Evolutionary conservation across 495 filamentous ascomycete genomes (phyloP).

Genomic region (Patellaria atrata): DNA sequence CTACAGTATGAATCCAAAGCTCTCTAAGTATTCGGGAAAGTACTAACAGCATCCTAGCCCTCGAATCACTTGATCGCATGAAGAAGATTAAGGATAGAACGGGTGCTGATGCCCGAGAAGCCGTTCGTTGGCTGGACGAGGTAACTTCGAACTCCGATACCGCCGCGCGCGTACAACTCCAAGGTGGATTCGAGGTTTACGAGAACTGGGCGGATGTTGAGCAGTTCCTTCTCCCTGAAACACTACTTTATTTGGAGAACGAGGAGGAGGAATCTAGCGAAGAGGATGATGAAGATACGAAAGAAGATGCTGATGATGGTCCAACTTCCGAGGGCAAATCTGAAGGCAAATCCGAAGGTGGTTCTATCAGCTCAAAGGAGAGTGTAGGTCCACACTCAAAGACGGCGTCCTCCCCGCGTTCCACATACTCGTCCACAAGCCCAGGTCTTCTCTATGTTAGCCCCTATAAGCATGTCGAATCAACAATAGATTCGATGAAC

Average conservation of each 20-base stretch:
- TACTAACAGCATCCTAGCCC: constrained; percentile 29
- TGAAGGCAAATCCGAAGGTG: constrained; percentile 33
- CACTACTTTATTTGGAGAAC: constrained; percentile 24
- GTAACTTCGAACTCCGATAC: constrained; percentile 38
- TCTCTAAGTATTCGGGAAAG: background rate
- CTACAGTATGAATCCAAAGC: constrained; percentile 38
- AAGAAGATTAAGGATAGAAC: constrained; percentile 42
- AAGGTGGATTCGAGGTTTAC: constrained; percentile 42
- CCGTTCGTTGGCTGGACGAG: constrained; percentile 50
- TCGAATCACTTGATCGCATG: constrained; percentile 38
- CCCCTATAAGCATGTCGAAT: too few relatives aligned
- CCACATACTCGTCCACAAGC: constrained; percentile 22
- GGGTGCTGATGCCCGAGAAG: constrained; percentile 48
- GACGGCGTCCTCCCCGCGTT: constrained; percentile 36
- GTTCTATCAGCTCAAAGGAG: constrained; percentile 36
- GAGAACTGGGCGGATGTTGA: constrained; percentile 48
- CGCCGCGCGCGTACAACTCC: constrained; percentile 14
- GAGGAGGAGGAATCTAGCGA: constrained; percentile 33
- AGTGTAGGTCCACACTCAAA: constrained; percentile 33
- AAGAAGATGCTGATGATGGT: constrained; percentile 19
- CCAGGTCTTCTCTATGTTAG: constrained; percentile 27
- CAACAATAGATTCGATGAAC: too few relatives aligned
- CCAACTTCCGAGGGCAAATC: constrained; percentile 37
- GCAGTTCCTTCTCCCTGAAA: constrained; percentile 36
- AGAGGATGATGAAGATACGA: constrained; percentile 26